Percentiles rank a stretch among this genome's conserved stretches.
Evolutionary conservation across 1,284 basidiomycete species (phyloP).

Genomic region (Cutaneotrichosporon cavernicola): DNA sequence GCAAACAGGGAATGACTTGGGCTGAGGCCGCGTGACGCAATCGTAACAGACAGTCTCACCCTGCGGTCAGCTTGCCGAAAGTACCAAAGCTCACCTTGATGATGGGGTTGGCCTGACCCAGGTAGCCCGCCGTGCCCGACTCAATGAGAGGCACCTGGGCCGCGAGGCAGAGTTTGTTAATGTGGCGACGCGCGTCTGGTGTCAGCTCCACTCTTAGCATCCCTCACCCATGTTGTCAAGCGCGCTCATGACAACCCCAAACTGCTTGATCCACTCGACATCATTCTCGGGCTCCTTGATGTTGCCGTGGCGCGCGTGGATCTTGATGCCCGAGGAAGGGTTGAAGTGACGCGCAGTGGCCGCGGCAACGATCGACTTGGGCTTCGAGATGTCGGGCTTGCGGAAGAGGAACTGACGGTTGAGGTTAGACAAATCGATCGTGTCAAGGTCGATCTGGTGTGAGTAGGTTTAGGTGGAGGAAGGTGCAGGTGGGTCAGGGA

Average conservation of each 20-base stretch:
- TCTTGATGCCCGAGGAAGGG: constrained; percentile 66
- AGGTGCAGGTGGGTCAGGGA: neutral
- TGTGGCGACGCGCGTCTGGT: constrained; percentile 79
- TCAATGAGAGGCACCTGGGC: constrained; percentile 88
- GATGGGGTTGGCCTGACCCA: constrained; percentile 68
- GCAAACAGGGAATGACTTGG: constrained; percentile 95
- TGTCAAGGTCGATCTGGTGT: constrained; percentile 84
- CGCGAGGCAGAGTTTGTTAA: constrained; percentile 96
- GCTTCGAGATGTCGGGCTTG: constrained; percentile 96
- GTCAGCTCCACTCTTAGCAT: neutral
- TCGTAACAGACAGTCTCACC: constrained; percentile 88
- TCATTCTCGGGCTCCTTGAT: constrained; percentile 94
- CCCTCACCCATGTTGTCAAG: constrained; percentile 85
- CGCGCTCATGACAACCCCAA: constrained; percentile 93
- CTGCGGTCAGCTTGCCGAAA: constrained; percentile 52
- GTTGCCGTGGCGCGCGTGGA: constrained; percentile 88
- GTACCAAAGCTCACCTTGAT: constrained; percentile 46
- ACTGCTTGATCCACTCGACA: constrained; percentile 80
- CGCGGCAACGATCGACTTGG: constrained; percentile 90
- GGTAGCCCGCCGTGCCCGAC: constrained; percentile 93
- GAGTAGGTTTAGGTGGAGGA: neutral
- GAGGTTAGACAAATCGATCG: constrained; percentile 96
- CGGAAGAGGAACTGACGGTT: constrained; percentile 97
- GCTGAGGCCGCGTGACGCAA: constrained; percentile 81
- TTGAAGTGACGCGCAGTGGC: constrained; percentile 88